Evolutionary conservation across 2,329 filamentous ascomycete species (phyloP).

Genomic region (Alternaria sp.): DNA sequence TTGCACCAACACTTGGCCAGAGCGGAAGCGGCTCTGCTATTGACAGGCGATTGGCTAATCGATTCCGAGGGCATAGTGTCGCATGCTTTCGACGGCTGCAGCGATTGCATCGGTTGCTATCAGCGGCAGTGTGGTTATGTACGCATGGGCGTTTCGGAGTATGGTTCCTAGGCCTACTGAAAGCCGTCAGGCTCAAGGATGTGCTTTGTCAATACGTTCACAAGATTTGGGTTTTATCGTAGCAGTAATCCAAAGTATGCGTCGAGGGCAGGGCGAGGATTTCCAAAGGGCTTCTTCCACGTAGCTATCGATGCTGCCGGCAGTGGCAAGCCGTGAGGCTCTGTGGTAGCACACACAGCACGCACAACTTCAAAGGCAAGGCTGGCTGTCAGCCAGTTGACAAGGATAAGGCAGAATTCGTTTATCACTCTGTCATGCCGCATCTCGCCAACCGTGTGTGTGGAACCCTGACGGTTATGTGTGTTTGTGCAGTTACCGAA

Average conservation of each 20-base stretch:
- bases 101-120: neutral
- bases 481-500: neutral
- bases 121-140: too few species aligned
- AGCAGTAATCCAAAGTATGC: neutral
- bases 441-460: neutral
- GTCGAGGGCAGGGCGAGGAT: neutral
- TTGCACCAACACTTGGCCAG: neutral
- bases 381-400: neutral
- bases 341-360: neutral
- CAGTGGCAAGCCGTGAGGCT: neutral
- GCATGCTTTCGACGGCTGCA: too few species aligned
- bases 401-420: neutral
- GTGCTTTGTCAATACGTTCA: neutral
- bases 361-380: neutral
- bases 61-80: neutral
- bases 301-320: neutral
- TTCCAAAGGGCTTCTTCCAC: accelerated
- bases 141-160: neutral
- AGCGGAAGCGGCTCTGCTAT: neutral
- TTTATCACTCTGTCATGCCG: neutral
- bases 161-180: neutral
- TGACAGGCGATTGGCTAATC: neutral
- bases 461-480: neutral
- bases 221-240: accelerated
- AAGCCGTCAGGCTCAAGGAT: neutral